Conservation (phyloP, 225 moss, liverwort and hornwort genomes). For the Sphagnum contortum region DNA sequence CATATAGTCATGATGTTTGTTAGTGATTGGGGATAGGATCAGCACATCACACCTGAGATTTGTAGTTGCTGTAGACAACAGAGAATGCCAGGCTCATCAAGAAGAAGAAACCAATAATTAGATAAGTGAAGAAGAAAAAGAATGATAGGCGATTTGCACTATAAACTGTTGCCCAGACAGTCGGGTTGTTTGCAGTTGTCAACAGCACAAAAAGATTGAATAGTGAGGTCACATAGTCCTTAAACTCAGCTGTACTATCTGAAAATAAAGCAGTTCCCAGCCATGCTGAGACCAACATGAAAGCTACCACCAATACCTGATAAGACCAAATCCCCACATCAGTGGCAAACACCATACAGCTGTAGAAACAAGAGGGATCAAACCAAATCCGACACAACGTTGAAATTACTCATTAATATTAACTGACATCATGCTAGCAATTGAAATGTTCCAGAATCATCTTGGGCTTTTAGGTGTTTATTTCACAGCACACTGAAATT, state of each 20-base stretch:
- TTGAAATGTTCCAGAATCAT: too few relatives aligned
- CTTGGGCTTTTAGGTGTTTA: too few relatives aligned
- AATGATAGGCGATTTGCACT: constrained; percentile 38
- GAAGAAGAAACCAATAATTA: constrained; percentile 67
- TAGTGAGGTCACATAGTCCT: constrained; percentile 53
- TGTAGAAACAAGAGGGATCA: too few relatives aligned
- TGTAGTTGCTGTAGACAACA: constrained; percentile 65
- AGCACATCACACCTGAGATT: constrained; percentile 79
- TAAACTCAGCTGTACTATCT: constrained; percentile 32
- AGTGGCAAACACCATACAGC: too few relatives aligned
- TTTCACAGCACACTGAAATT: too few relatives aligned
- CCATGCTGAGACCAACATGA: constrained; percentile 68
- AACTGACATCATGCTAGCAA: too few relatives aligned
- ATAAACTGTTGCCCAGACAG: constrained; percentile 63
- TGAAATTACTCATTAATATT: too few relatives aligned
- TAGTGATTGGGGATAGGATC: neutral
- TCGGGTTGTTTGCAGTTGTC: constrained; percentile 79
- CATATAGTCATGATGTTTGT: neutral
- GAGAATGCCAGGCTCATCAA: constrained; percentile 59
- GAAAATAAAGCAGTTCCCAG: constrained; percentile 55
- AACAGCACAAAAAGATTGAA: constrained; percentile 59
- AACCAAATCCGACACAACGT: too few relatives aligned
- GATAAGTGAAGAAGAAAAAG: constrained; percentile 67
- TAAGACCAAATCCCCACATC: constrained; percentile 3
- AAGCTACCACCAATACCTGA: constrained; percentile 55